These are phyloP conservation scores for Diutina siamensis DNA, from an alignment of 1,139 yeast species.

Conservation along the genomic window DNA sequence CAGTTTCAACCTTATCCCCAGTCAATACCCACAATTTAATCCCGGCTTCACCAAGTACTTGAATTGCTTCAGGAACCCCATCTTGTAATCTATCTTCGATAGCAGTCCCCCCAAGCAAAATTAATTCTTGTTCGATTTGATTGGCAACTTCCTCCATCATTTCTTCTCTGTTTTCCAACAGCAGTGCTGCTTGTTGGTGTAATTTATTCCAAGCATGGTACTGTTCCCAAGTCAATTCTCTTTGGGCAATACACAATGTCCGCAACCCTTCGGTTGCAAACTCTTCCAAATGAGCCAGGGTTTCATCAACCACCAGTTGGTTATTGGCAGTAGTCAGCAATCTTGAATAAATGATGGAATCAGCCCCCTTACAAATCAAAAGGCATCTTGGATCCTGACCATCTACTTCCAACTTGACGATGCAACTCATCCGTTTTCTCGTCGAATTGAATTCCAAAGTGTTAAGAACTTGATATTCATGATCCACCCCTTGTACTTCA, in stretches of 20 bases:
- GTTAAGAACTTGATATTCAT: conserved; percentile 37
- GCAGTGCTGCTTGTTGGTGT: conserved; percentile 30
- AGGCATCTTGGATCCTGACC: conserved; percentile 31
- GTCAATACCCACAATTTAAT: conserved; percentile 94
- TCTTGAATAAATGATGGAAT: conserved; percentile 33
- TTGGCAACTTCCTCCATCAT: conserved; percentile 39
- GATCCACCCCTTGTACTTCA: conserved; percentile 29
- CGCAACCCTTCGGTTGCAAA: conserved; percentile 38
- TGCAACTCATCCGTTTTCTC: conserved; percentile 14
- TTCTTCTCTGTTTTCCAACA: conserved; percentile 32
- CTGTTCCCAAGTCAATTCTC: conserved; percentile 32
- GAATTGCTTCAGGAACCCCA: conserved; percentile 93
- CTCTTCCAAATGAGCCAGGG: conserved; percentile 31
- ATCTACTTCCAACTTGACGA: conserved; percentile 19
- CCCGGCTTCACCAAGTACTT: conserved; percentile 78
- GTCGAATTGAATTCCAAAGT: conserved; percentile 44
- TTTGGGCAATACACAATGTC: conserved; percentile 36
- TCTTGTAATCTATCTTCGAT: conserved; percentile 92
- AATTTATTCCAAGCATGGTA: conserved; percentile 32
- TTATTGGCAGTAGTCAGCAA: conserved; percentile 24
- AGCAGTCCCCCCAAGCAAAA: conserved; percentile 88
- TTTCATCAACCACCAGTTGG: conserved; percentile 19
- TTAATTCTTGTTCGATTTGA: conserved; percentile 62
- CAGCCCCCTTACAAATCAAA: conserved; percentile 39
- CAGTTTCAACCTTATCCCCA: conserved; percentile 97